Base-by-base conservation (phyloP, 148 eudicot species). In the Fagopyrum homotropicum region DNA sequence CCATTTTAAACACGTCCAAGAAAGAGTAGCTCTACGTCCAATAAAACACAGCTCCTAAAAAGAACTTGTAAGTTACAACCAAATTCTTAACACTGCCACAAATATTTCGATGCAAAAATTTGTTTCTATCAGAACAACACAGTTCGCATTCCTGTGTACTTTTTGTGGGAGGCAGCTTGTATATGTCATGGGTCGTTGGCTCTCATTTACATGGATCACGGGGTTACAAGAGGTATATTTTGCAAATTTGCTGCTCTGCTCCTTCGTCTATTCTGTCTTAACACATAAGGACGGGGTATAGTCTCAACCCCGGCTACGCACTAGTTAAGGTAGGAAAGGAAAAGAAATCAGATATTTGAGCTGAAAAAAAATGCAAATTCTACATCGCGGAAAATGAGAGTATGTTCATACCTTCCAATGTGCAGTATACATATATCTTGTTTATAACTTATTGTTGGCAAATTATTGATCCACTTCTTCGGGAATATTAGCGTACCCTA, bases 401-500 rank as follows among this genome's bases (percentile, higher is more conserved):
- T 14, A 14, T 40, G 46, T 43, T 14, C 46, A 66, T 66, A 66
- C 71, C 71, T 66, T 66, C 7, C 17, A 66, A 6, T 66, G 71
- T 5, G 17, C 4, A 66, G 64, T 59, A 22, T 35, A 17, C 17
- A 2, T 66, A 40, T 43, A 5, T 6, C 19, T 40, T 12, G 45
- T 66, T 40, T 40, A 66, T 11, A 43, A 14, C 71, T 35, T 66
- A 45, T 35, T 9, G 47, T 66, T 66, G 47, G 71, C 46, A 40
- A n/a, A 66, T 66, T 40, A 66, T 43, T 15, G 16, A 66, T 88
- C 87, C 51, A 88, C 80, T 45, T 89, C 96, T 83, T 80, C 77
- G 0, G 96, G 88, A 59, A 89, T 80, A 78, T 77, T 80, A 40
- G 87, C 89, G 68, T 72, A 81, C 70, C 92, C 91, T 30, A 82